These are phyloP conservation scores for Ascocoryne sarcoides DNA, from an alignment of 2,329 filamentous ascomycete species.

Conservation along the genomic window DNA sequence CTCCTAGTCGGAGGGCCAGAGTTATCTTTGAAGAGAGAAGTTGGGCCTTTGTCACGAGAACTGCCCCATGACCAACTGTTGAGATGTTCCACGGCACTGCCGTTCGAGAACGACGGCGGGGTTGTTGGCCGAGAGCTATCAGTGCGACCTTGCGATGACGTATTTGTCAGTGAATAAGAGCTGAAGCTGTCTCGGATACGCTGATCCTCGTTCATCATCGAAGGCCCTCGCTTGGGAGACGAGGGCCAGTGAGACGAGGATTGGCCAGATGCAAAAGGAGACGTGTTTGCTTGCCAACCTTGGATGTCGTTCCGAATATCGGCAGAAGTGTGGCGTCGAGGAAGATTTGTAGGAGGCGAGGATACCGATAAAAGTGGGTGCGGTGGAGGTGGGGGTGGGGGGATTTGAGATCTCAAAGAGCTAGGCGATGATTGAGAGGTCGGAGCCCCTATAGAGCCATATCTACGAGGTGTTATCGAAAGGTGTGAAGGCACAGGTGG, in stretches of 20 bases:
- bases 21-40: constrained; percentile 32
- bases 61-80: constrained; percentile 29
- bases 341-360: constrained; percentile 58
- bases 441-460: constrained; percentile 70
- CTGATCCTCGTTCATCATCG: constrained; percentile 42
- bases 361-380: constrained; percentile 58
- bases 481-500: constrained; percentile 76
- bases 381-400: constrained; percentile 51
- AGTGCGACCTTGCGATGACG: constrained; percentile 22
- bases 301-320: constrained; percentile 73
- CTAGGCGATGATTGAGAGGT: constrained; percentile 63
- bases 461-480: constrained; percentile 65
- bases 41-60: constrained; percentile 22
- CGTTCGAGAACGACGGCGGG: constrained; percentile 26
- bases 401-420: constrained; percentile 59
- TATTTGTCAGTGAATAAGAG: constrained; percentile 47
- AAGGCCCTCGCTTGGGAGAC: constrained; percentile 46
- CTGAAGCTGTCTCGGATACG: constrained; percentile 53
- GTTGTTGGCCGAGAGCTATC: constrained; percentile 27
- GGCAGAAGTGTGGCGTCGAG: constrained; percentile 84
- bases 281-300: constrained; percentile 59
- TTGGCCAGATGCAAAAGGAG: constrained; percentile 58
- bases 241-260: constrained; percentile 57
- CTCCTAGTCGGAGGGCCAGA: constrained; percentile 55
- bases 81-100: constrained; percentile 23